Evolutionary conservation across 2,329 filamentous ascomycete genomes (phyloP).

Genomic region (Macroventuria anomochaeta): DNA sequence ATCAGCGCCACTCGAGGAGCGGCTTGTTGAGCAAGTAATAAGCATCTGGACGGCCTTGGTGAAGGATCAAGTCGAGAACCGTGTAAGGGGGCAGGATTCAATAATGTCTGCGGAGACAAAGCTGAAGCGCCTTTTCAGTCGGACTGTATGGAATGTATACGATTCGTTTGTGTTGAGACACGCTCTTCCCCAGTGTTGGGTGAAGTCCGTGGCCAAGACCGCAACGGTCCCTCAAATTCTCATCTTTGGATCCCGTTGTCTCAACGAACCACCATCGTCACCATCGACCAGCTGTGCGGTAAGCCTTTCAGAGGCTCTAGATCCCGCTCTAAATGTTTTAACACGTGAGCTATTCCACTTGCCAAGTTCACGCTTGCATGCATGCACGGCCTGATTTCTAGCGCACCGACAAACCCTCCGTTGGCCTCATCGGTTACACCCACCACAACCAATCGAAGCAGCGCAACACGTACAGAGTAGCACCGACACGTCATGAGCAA

Average conservation of each 20-base stretch:
- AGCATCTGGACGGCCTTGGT: background rate
- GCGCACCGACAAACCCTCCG: constrained; percentile 22
- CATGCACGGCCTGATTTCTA: constrained; percentile 8
- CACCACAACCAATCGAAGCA: constrained; percentile 6
- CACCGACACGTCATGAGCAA: constrained; percentile 7
- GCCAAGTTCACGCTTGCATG: constrained; percentile 7
- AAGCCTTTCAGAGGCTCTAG: constrained; percentile 17
- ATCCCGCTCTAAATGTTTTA: constrained; percentile 12
- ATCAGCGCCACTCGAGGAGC: background rate
- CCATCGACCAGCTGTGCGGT: constrained; percentile 8
- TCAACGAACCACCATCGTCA: constrained; percentile 12
- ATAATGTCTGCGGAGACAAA: constrained; percentile 7
- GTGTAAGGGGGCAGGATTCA: background rate
- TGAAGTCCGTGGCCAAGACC: constrained; percentile 12
- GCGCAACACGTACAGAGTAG: background rate
- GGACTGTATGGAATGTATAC: constrained; percentile 11
- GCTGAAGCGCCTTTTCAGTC: constrained; percentile 9
- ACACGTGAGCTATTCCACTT: constrained; percentile 14
- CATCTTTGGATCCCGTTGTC: constrained; percentile 3
- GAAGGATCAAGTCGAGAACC: background rate
- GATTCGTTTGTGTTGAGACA: constrained; percentile 12
- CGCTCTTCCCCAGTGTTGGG: constrained; percentile 11
- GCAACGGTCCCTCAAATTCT: constrained; percentile 3
- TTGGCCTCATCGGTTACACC: background rate
- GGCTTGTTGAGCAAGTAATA: background rate